Conservation (phyloP, 805 yeast genomes). For the Suhomyces prunicola region DNA sequence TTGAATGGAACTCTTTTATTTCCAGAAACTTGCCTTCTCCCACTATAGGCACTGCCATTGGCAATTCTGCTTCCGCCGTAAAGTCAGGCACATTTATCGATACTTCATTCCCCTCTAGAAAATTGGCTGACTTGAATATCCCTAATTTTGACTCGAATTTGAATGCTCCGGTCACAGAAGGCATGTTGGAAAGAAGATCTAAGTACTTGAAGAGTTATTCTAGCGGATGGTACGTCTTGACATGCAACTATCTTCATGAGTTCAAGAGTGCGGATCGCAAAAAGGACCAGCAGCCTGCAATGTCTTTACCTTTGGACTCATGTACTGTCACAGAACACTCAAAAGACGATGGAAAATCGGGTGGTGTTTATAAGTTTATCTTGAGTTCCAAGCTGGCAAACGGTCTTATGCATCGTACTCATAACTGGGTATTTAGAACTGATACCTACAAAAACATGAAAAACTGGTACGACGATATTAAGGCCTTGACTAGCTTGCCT, state of each 20-base stretch:
- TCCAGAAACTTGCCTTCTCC: conserved; percentile 53
- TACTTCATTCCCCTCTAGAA: conserved; percentile 35
- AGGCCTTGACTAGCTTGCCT: conserved; percentile 59
- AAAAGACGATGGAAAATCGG: conserved; percentile 58
- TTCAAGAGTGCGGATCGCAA: conserved; percentile 80
- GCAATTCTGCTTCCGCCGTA: conserved; percentile 22
- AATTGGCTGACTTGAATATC: conserved; percentile 53
- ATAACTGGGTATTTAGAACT: conserved; percentile 94
- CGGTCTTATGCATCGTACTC: conserved; percentile 75
- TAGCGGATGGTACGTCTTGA: conserved; percentile 85
- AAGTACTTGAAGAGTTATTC: conserved; percentile 90
- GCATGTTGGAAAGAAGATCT: conserved; percentile 83
- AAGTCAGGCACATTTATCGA: conserved; percentile 40
- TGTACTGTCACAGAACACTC: conserved; percentile 84
- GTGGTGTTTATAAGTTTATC: conserved; percentile 69
- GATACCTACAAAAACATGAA: conserved; percentile 77
- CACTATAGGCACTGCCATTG: conserved; percentile 25
- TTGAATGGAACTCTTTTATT: conserved; percentile 88
- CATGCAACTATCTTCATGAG: conserved; percentile 87
- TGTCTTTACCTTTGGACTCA: conserved; percentile 76
- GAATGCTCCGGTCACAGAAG: conserved; percentile 63
- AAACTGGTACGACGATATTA: conserved; percentile 80
- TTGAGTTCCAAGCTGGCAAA: conserved; percentile 66
- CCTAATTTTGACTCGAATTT: conserved; percentile 68
- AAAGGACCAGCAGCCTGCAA: conserved; percentile 75